Conservation (phyloP, 2,329 filamentous ascomycete species). For the Myriangium duriaei region DNA sequence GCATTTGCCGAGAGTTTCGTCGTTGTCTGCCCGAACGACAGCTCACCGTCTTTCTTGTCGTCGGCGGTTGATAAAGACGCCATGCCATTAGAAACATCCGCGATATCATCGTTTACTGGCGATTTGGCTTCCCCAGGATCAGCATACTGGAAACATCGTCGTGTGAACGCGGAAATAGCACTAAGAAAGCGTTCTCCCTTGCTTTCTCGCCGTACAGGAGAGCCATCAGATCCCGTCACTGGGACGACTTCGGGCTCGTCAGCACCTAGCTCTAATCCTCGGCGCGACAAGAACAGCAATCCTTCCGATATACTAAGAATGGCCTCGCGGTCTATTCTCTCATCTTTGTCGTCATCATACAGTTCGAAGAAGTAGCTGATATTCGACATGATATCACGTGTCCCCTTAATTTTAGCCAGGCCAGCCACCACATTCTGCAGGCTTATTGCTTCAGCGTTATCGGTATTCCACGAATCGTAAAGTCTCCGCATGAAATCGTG, state of each 20-base stretch:
- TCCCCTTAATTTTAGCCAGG: constrained; percentile 81
- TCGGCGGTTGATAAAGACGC: constrained; percentile 65
- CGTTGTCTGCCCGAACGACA: constrained; percentile 23
- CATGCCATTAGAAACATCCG: constrained; percentile 27
- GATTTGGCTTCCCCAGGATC: constrained; percentile 63
- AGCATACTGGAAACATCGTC: constrained; percentile 94
- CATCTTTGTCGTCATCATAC: constrained; percentile 86
- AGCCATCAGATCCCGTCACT: constrained; percentile 21
- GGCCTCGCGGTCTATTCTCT: constrained; percentile 85
- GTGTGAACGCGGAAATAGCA: constrained; percentile 90
- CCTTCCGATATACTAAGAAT: constrained; percentile 92
- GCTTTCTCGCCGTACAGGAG: constrained; percentile 32
- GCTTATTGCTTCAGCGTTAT: constrained; percentile 63
- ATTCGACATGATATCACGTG: constrained; percentile 90
- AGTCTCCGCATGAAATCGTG: constrained; percentile 88
- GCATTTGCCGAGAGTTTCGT: constrained; percentile 66
- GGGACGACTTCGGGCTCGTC: constrained; percentile 42
- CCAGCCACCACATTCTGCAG: constrained; percentile 88
- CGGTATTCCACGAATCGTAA: constrained; percentile 78
- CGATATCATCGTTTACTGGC: constrained; percentile 19
- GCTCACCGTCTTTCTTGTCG: constrained; percentile 43
- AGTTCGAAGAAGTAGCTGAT: constrained; percentile 98
- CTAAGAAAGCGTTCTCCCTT: constrained; percentile 81
- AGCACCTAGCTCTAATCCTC: constrained; percentile 64
- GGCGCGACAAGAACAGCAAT: constrained; percentile 77